Evolutionary conservation across 768 basidiomycete species (phyloP).

Genomic region (Tricholoma matsutake): DNA sequence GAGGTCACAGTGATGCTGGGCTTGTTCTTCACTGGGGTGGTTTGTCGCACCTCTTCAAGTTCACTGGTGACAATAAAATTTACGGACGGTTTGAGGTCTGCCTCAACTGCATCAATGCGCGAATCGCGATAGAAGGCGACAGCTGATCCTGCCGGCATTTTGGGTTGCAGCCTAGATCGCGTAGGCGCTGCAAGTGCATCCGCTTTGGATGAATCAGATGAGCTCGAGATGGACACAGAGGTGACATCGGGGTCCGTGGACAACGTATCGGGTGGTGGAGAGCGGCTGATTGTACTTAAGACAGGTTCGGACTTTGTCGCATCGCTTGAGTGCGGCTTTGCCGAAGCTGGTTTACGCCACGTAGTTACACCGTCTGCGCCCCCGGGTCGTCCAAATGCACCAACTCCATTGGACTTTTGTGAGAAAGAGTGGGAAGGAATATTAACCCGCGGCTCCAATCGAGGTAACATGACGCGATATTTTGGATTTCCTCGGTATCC

Average conservation of each 20-base stretch:
- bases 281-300: constrained; percentile 60
- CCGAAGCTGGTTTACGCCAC: constrained; percentile 40
- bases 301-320: constrained; percentile 16
- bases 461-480: constrained; percentile 42
- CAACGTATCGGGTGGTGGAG: constrained; percentile 56
- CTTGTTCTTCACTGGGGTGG: constrained; percentile 18
- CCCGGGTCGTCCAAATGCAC: constrained; percentile 42
- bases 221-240: constrained; percentile 29
- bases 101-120: constrained; percentile 46
- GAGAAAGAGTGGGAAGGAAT: constrained; percentile 22
- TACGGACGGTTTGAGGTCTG: constrained; percentile 49
- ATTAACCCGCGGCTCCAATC: constrained; percentile 28
- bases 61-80: constrained; percentile 82
- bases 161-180: constrained; percentile 57
- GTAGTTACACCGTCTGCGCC: constrained; percentile 39
- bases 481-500: constrained; percentile 37
- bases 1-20: constrained; percentile 22
- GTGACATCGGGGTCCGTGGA: constrained; percentile 28
- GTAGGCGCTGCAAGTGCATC: constrained; percentile 25
- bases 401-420: constrained; percentile 25
- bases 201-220: constrained; percentile 25
- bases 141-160: constrained; percentile 67
- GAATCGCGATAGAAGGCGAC: constrained; percentile 74
- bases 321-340: constrained; percentile 18
- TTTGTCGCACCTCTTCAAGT: constrained; percentile 46